Percentiles rank a stretch among this genome's conserved stretches.
Conservation (phyloP, 139 green algal genomes). For the Volvox reticuliferus region DNA sequence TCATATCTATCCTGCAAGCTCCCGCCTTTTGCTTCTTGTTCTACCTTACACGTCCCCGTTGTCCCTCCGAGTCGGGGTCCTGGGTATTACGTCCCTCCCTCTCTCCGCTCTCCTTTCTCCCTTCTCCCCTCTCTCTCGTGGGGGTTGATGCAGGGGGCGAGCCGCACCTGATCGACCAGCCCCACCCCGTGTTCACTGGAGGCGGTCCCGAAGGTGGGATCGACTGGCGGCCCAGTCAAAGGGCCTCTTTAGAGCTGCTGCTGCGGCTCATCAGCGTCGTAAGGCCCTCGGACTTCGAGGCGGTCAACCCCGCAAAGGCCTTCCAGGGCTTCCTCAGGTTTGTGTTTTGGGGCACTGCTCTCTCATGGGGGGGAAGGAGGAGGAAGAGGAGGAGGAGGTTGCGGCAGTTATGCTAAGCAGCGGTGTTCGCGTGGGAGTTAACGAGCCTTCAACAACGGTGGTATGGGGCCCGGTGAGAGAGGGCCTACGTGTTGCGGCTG, state of each 20-base stretch:
- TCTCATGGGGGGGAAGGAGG: background rate
- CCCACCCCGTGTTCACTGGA: background rate
- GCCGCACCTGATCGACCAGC: conserved; percentile 7
- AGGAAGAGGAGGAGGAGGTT: background rate
- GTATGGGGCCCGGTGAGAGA: too few relatives aligned
- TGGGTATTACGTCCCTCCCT: background rate
- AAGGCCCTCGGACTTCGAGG: conserved; percentile 35
- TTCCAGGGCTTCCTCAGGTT: conserved; percentile 47
- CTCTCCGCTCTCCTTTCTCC: background rate
- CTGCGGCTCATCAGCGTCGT: conserved; percentile 10
- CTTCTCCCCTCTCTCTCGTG: background rate
- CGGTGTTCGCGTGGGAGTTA: too few relatives aligned
- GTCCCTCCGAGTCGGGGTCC: too few relatives aligned
- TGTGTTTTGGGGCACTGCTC: too few relatives aligned
- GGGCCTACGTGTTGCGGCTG: too few relatives aligned
- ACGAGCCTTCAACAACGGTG: too few relatives aligned
- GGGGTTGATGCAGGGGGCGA: background rate
- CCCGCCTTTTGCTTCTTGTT: too few relatives aligned
- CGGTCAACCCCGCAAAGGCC: background rate
- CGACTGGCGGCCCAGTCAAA: conserved; percentile 30
- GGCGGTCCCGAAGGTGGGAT: background rate
- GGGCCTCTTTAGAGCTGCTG: conserved; percentile 44
- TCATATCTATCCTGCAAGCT: too few relatives aligned
- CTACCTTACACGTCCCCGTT: too few relatives aligned
- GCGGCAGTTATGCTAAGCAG: too few relatives aligned